These are phyloP conservation scores for Yamadazyma diospyri DNA, from an alignment of 1,139 yeast species.

Conservation along the genomic window DNA sequence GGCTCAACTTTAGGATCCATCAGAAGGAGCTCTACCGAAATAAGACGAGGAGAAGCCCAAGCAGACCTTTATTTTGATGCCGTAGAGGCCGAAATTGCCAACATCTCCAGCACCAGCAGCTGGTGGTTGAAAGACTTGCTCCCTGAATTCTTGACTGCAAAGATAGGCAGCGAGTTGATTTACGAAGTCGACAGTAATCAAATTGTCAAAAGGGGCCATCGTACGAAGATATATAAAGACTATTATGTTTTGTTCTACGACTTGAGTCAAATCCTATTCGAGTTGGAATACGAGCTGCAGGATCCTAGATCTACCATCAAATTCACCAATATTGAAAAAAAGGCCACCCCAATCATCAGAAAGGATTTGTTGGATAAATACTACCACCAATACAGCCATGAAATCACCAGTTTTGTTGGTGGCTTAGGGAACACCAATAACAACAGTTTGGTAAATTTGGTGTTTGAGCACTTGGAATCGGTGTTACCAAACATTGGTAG, in stretches of 20 bases:
- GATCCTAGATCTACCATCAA: slow-evolving; percentile 55
- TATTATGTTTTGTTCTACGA: slow-evolving; percentile 74
- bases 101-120: slow-evolving; percentile 31
- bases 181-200: slow-evolving; percentile 65
- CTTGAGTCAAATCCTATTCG: slow-evolving; percentile 62
- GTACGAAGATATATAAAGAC: slow-evolving; percentile 51
- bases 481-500: slow-evolving; percentile 57
- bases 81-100: slow-evolving; percentile 31
- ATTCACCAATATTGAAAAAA: slow-evolving; percentile 37
- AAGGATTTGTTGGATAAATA: slow-evolving; percentile 49
- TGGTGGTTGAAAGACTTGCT: slow-evolving; percentile 69
- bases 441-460: slow-evolving; percentile 23
- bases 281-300: slow-evolving; percentile 50
- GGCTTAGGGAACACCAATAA: background rate
- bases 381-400: slow-evolving; percentile 45
- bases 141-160: slow-evolving; percentile 52
- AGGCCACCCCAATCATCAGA: slow-evolving; percentile 47
- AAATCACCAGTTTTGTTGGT: slow-evolving; percentile 12
- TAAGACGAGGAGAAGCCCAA: slow-evolving; percentile 21
- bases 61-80: slow-evolving; percentile 27
- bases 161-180: slow-evolving; percentile 46
- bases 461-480: slow-evolving; percentile 21
- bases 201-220: slow-evolving; percentile 56
- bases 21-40: slow-evolving; percentile 17
- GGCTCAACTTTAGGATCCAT: slow-evolving; percentile 23